Evolutionary conservation across 345 rosid species (phyloP), one percentile per base, ranked within the genome.

Genomic region (Fremontodendron californicum): DNA sequence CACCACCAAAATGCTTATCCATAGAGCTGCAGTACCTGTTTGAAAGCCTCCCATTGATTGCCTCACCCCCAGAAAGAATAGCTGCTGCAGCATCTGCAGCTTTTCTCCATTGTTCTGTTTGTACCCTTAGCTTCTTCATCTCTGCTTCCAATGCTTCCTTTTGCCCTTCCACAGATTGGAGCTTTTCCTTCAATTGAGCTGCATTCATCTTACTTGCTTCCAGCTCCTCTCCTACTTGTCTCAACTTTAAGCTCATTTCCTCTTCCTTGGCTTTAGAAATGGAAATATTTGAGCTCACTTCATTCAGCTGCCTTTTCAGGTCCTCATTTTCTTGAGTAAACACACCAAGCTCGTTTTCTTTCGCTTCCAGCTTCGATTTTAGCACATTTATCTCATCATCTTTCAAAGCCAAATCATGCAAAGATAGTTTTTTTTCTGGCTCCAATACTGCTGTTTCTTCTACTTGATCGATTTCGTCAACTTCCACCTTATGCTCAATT

Each of bases 71-170:
- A 5, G 96, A 87, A 27, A 95, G 93, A 27, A 93, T 90, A 1
- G 92, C 88, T 52, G 99, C 96, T 73, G 97, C 98, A 1, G 98
- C 99, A 83, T 93, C 98, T 0, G 98, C 99, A 0, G 97, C 96
- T 81, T 95, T 95, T 80, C 88, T 87, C 99, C 99, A 95, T 76
- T 93, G 98, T 84, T 90, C 98, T 21, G 98, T 93, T 84, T 94
- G 98, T 52, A 89, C 90, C 76, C 87, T 86, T 76, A 94, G 84
- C 85, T 82, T 91, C 87, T 85, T 91, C 93, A 93, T 93, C 89
- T 94, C 98, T 0, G 80, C 81, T 80, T 94, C 97, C 79, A 93
- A 69, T 29, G 80, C 87, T 31, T 85, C 85, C 55, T 90, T 93
- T 12, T 78, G 93, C 72, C 84, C 89, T 84, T 84, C 91, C 18